Evolutionary conservation across 202 grass and related monocot species (phyloP).

Genomic region (Setaria italica): DNA sequence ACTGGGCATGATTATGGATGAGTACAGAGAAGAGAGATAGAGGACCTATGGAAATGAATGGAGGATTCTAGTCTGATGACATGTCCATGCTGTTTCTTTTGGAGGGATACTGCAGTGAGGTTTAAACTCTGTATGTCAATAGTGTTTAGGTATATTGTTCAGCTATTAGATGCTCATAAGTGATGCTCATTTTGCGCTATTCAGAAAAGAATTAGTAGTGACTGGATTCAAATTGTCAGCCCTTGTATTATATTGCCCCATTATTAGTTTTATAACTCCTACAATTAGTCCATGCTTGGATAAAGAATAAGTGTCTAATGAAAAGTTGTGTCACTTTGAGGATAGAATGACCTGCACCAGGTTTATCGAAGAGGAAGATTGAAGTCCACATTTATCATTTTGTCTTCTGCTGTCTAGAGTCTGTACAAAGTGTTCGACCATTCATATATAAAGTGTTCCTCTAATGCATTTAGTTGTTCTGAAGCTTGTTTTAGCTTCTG

Average conservation of each 20-base stretch:
- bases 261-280: slow-evolving; percentile 1
- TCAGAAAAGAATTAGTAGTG: not conserved
- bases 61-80: not conserved
- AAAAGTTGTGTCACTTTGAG: slow-evolving; percentile 9
- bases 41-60: not conserved
- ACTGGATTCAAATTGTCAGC: not conserved
- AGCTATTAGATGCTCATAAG: not conserved
- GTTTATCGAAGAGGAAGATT: slow-evolving; percentile 1
- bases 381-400: not conserved
- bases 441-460: not conserved
- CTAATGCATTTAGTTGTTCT: slow-evolving; percentile 9
- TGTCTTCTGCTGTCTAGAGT: not conserved
- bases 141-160: not conserved
- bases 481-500: not conserved
- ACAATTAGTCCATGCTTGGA: not conserved
- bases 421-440: not conserved
- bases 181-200: not conserved
- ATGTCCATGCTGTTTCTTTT: not conserved
- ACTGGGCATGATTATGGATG: not conserved
- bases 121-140: not conserved
- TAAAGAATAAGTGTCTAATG: not conserved
- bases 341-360: not conserved
- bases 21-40: not conserved
- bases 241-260: not conserved
- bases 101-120: not conserved